These are phyloP conservation scores for Carex kokanica DNA, from an alignment of 176 grass and related monocot species.

Conservation along the genomic window DNA sequence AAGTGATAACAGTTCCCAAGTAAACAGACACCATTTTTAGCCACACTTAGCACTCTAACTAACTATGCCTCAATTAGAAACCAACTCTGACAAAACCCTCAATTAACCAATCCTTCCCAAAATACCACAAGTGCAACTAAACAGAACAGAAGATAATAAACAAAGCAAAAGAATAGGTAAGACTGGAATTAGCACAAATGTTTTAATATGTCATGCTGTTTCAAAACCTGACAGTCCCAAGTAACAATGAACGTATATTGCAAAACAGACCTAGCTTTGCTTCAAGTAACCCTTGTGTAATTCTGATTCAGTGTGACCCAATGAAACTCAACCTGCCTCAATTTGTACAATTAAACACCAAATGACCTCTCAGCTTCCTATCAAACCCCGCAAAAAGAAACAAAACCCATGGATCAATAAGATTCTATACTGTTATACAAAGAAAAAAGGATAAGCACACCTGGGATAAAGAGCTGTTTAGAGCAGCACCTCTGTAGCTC, in stretches of 20 bases:
- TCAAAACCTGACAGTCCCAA: neutral
- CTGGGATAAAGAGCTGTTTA: conserved; percentile 76
- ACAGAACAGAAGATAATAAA: neutral
- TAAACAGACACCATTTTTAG: neutral
- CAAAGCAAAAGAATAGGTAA: neutral
- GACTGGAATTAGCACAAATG: neutral
- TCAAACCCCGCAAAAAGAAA: conserved; percentile 9
- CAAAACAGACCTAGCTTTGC: neutral
- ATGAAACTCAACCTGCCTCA: neutral
- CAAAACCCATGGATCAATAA: neutral
- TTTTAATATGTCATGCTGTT: neutral
- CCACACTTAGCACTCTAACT: neutral
- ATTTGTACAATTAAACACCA: neutral
- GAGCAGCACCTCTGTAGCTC: conserved; percentile 92
- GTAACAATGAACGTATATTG: neutral
- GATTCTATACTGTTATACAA: conserved; percentile 15
- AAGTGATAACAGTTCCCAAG: neutral
- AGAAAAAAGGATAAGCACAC: conserved; percentile 27
- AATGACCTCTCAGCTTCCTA: neutral
- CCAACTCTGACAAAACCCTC: neutral
- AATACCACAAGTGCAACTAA: neutral
- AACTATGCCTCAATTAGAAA: neutral
- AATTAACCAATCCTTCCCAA: neutral
- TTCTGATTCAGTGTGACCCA: neutral
- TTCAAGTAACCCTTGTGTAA: neutral